phyloP scores from a whole-genome alignment of 75 land plant species.

The Sequoia sempervirens region DNA sequence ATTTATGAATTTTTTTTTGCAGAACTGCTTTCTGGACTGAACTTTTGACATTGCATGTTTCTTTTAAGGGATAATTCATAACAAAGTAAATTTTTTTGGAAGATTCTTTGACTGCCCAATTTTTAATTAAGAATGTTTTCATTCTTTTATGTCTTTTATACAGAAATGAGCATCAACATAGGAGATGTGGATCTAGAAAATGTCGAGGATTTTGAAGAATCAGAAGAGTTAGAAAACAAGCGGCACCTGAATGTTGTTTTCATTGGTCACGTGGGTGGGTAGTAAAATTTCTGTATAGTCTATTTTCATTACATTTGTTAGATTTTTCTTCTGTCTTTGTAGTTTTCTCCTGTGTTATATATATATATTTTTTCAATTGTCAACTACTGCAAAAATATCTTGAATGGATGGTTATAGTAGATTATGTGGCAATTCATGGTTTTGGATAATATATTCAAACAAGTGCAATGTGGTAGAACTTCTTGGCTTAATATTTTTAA shows the following conservation, averaged over 20 bases:
- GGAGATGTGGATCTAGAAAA: constrained; percentile 16
- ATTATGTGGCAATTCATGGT: not conserved
- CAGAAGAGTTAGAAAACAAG: constrained; percentile 33
- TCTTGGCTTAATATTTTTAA: not conserved
- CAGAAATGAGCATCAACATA: not conserved
- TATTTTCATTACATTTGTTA: not conserved
- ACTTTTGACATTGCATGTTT: not conserved
- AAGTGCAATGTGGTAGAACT: not conserved
- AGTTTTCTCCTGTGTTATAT: not conserved
- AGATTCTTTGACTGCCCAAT: not conserved
- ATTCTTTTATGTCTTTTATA: not conserved
- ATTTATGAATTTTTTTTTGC: not conserved
- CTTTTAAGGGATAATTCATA: not conserved
- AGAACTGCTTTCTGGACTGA: not conserved
- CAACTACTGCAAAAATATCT: no score
- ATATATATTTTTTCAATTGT: no score
- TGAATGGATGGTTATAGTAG: not conserved
- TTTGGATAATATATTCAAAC: not conserved
- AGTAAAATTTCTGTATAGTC: not conserved
- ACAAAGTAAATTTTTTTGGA: not conserved
- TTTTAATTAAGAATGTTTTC: not conserved
- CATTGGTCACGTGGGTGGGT: constrained; percentile 98
- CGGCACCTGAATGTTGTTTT: constrained; percentile 93
- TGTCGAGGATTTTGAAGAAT: constrained; percentile 16
- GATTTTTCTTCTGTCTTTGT: not conserved